A percentile compares a stretch with the other conserved stretches of the same genome.
phyloP scores from a whole-genome alignment of 805 yeast species.

The Candida nitratophila region DNA sequence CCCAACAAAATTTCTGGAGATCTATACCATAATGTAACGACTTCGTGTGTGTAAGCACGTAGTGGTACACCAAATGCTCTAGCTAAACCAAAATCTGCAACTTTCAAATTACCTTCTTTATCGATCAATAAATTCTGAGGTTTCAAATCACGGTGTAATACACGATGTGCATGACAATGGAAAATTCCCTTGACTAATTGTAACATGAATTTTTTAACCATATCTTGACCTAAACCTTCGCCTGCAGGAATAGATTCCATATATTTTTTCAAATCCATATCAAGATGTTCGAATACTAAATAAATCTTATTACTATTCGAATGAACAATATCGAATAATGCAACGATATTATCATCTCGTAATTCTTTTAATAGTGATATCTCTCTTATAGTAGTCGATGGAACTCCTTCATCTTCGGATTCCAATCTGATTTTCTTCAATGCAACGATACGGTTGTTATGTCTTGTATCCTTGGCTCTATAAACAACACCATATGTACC shows the following conservation, averaged over 20 bases:
- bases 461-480: slow-evolving; percentile 84
- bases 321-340: slow-evolving; percentile 90
- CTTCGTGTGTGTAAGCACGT: slow-evolving; percentile 95
- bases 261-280: slow-evolving; percentile 89
- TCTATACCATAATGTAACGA: slow-evolving; percentile 95
- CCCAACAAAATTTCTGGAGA: slow-evolving; percentile 95
- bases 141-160: slow-evolving; percentile 90
- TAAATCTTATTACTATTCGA: slow-evolving; percentile 89
- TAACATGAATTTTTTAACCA: slow-evolving; percentile 90
- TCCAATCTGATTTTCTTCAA: slow-evolving; percentile 91
- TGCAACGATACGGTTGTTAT: slow-evolving; percentile 92
- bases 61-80: slow-evolving; percentile 97
- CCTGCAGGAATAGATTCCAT: slow-evolving; percentile 95
- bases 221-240: slow-evolving; percentile 79
- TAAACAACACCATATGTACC: slow-evolving; percentile 98
- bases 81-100: slow-evolving; percentile 92
- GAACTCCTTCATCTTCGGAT: slow-evolving; percentile 97
- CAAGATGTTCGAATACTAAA: slow-evolving; percentile 88
- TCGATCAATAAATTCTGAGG: slow-evolving; percentile 94
- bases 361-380: slow-evolving; percentile 90
- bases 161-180: slow-evolving; percentile 92
- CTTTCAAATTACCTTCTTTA: slow-evolving; percentile 88
- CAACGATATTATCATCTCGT: slow-evolving; percentile 87
- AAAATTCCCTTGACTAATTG: slow-evolving; percentile 87
- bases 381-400: slow-evolving; percentile 96